These are phyloP conservation scores for Boletellus deceptivus DNA, from an alignment of 1,284 basidiomycete genomes.

Conservation along the genomic window DNA sequence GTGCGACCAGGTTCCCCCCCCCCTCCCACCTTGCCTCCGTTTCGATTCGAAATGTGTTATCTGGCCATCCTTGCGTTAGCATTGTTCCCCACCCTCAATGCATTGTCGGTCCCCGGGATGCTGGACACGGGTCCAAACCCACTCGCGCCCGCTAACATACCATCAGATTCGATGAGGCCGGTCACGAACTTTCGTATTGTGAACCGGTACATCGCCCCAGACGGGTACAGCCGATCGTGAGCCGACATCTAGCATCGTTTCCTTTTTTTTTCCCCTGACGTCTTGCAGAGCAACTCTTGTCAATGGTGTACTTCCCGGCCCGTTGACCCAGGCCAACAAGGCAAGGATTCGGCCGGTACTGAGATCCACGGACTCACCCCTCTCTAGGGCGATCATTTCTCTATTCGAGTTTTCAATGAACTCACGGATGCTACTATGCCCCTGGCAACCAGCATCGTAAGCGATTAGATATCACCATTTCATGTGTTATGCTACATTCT, in stretches of 20 bases:
- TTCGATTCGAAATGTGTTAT: conserved; percentile 3
- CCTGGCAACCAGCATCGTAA: conserved; percentile 35
- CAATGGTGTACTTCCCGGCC: conserved; percentile 27
- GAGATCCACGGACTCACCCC: background rate
- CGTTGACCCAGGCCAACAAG: conserved; percentile 26
- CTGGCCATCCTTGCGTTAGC: conserved; percentile 7
- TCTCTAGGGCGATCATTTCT: conserved; percentile 19
- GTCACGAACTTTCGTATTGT: conserved; percentile 17
- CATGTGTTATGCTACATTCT: background rate
- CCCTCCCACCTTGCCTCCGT: too few species aligned
- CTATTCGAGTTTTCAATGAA: conserved; percentile 29
- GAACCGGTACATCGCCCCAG: conserved; percentile 33
- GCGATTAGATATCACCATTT: background rate
- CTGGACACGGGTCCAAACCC: background rate
- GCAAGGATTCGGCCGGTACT: conserved; percentile 5
- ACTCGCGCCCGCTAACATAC: background rate
- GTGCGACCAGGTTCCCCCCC: background rate
- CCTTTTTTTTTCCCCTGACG: background rate
- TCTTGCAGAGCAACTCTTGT: conserved; percentile 23
- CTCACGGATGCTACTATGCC: conserved; percentile 34
- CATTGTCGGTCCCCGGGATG: background rate
- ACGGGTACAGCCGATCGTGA: conserved; percentile 37
- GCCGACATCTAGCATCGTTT: background rate
- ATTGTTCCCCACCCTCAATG: conserved; percentile 8
- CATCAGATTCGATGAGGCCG: conserved; percentile 16